Evolutionary conservation across 768 basidiomycete genomes (phyloP), one percentile per base, ranked within the genome.

Genomic region (Lactifluus piperatus): DNA sequence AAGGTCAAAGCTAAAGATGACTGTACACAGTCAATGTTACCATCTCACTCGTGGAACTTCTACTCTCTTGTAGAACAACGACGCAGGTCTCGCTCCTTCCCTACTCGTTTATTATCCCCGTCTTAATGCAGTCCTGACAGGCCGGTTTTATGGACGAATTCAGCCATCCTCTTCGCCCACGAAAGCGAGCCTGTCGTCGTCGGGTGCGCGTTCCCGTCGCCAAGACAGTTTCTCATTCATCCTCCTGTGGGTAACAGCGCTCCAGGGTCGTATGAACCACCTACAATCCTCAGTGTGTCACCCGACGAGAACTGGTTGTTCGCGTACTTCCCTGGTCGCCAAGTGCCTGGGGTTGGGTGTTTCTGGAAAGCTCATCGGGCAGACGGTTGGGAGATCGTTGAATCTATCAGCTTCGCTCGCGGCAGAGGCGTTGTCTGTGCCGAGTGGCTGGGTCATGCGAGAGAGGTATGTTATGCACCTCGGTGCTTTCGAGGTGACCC

Each of bases 101-200:
- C 26, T 26, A 20, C 14, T 36, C 34, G 3, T 41, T 27, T 41
- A 36, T 46, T 18, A 24, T 41, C 14, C 18, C 22, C n/a, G 34
- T 26, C 26, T 27, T 8, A 51, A 36, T 4, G 52, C 24, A 50
- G 24, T 14, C 30, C 56, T 43, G 24, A 1, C 65, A 91, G 89
- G 63, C 86, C 87, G 1, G 66, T 88, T 4, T 79, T 78, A 62
- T 91, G 89, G 89, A 83, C 88, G 0, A 73, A 74, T 34, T 81
- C 82, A 3, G 75, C 81, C 13, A 81, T 91, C 66, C 85, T 88
- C 68, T 80, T 81, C 9, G 77, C 88, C 0, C 85, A 89, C 67
- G 77, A 82, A 32, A 76, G 77, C 0, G 80, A 81, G 63, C 82
- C 89, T 34, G 62, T 77, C 20, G 71, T 91, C 14, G 70, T 79